A percentile compares a stretch with the other conserved stretches of the same genome.
phyloP scores from a whole-genome alignment of 176 grass and related monocot species.

The Chrysopogon serrulatus region DNA sequence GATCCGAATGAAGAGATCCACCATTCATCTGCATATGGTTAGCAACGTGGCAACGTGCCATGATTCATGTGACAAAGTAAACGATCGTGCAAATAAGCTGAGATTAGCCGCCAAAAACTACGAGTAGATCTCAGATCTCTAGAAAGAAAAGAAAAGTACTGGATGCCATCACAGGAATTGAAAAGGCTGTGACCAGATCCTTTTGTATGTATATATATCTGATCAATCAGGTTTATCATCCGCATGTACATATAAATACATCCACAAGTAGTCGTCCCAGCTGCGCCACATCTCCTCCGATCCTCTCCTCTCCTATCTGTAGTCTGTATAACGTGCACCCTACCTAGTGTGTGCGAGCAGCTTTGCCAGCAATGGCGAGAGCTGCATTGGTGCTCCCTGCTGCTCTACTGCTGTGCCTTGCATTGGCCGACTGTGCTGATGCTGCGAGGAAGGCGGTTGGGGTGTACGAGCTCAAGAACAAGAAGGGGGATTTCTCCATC shows the following conservation, averaged over 20 bases:
- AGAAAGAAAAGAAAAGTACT: not conserved
- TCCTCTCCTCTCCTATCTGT: too few species aligned
- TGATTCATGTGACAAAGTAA: not conserved
- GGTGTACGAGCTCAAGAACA: constrained; percentile 58
- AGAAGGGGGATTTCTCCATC: constrained; percentile 74
- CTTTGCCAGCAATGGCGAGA: constrained; percentile 34
- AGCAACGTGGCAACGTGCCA: too few species aligned
- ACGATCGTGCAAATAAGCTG: not conserved
- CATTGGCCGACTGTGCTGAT: constrained; percentile 20
- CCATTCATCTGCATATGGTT: too few species aligned
- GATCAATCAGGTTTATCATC: not conserved
- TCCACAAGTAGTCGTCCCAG: not conserved
- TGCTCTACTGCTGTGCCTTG: constrained; percentile 25
- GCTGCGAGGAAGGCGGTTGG: constrained; percentile 47
- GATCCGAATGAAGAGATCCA: not conserved
- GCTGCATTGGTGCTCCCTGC: constrained; percentile 10
- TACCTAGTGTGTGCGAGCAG: not conserved
- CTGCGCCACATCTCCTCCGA: not conserved
- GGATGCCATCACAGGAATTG: not conserved
- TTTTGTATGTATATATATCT: too few species aligned
- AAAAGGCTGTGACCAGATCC: not conserved
- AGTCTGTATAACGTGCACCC: too few species aligned
- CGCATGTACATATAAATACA: too few species aligned
- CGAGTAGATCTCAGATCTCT: not conserved
- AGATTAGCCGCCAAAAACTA: constrained; percentile 4